Evolutionary conservation across 768 basidiomycete genomes (phyloP).

Genomic region (Leucosporidium creatinivorum): DNA sequence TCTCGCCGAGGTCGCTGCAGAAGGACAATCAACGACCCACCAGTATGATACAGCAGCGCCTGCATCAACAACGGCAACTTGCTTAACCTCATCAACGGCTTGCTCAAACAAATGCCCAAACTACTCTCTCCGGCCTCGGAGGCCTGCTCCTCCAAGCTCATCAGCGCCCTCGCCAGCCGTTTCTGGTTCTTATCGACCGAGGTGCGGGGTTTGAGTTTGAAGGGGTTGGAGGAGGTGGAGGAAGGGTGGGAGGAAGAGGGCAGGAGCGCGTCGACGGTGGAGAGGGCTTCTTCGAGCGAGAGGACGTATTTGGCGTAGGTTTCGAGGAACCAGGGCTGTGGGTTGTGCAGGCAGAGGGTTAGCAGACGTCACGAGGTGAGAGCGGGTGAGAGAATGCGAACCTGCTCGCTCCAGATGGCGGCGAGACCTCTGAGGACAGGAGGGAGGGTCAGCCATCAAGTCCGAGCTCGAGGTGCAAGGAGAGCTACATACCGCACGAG

Average conservation of each 20-base stretch:
- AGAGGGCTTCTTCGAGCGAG: slow-evolving; percentile 83
- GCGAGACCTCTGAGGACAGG: slow-evolving; percentile 22
- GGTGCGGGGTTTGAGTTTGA: slow-evolving; percentile 41
- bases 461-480: too few species aligned
- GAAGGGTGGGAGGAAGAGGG: slow-evolving; percentile 47
- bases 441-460: too few species aligned
- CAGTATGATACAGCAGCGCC: slow-evolving; percentile 74
- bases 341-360: too few species aligned
- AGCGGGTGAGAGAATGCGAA: not conserved
- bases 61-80: slow-evolving; percentile 98
- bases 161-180: slow-evolving; percentile 71
- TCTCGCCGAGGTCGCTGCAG: too few species aligned
- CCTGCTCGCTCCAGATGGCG: slow-evolving; percentile 36
- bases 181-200: slow-evolving; percentile 71
- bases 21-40: too few species aligned
- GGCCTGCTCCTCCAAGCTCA: slow-evolving; percentile 69
- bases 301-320: slow-evolving; percentile 91
- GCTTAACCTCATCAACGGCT: slow-evolving; percentile 91
- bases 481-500: not conserved
- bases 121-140: slow-evolving; percentile 86
- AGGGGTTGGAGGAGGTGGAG: not conserved
- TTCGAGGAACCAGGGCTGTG: slow-evolving; percentile 56
- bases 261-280: slow-evolving; percentile 74
- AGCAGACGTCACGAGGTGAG: not conserved
- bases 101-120: slow-evolving; percentile 86